phyloP scores from a whole-genome alignment of 1,284 basidiomycete species.

The Ceraceosorus guamensis region DNA sequence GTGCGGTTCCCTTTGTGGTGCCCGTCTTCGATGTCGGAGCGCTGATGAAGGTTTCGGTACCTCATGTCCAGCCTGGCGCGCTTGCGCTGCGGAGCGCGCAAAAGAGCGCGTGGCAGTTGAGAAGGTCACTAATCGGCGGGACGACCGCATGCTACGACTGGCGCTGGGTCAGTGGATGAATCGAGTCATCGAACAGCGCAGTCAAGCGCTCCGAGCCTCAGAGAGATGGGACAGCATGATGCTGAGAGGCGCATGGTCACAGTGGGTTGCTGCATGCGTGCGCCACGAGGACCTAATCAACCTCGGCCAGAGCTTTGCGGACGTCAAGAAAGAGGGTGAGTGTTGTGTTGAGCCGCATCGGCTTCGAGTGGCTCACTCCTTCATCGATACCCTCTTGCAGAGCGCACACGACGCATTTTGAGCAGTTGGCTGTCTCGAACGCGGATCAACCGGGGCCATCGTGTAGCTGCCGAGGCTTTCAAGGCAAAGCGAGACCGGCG shows the following conservation, averaged over 20 bases:
- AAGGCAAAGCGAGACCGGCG: neutral
- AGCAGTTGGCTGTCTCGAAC: slow-evolving; percentile 14
- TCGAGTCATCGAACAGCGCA: slow-evolving; percentile 22
- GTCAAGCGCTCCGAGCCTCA: slow-evolving; percentile 16
- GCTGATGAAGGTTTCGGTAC: too few species aligned
- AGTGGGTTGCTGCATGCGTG: slow-evolving; percentile 26
- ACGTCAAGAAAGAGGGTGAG: slow-evolving; percentile 24
- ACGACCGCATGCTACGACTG: slow-evolving; percentile 4
- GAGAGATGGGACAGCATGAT: slow-evolving; percentile 16
- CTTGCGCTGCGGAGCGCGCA: slow-evolving; percentile 11
- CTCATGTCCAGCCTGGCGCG: slow-evolving; percentile 16
- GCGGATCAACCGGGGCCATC: slow-evolving; percentile 5
- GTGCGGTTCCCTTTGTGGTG: too few species aligned
- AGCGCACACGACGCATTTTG: slow-evolving; percentile 11
- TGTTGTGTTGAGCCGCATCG: too few species aligned
- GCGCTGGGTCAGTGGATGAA: slow-evolving; percentile 19
- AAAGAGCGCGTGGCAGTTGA: slow-evolving; percentile 5
- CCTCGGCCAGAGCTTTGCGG: slow-evolving; percentile 26
- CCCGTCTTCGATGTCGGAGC: too few species aligned
- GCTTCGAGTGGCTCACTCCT: too few species aligned
- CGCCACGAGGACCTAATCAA: slow-evolving; percentile 25
- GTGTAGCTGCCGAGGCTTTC: slow-evolving; percentile 5
- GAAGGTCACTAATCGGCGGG: slow-evolving; percentile 4
- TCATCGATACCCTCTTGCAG: slow-evolving; percentile 1
- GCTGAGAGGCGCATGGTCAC: slow-evolving; percentile 17